These are phyloP conservation scores for Gryganskiella cystojenkinii DNA, from an alignment of 192 early-diverging fungal species.

Conservation along the genomic window DNA sequence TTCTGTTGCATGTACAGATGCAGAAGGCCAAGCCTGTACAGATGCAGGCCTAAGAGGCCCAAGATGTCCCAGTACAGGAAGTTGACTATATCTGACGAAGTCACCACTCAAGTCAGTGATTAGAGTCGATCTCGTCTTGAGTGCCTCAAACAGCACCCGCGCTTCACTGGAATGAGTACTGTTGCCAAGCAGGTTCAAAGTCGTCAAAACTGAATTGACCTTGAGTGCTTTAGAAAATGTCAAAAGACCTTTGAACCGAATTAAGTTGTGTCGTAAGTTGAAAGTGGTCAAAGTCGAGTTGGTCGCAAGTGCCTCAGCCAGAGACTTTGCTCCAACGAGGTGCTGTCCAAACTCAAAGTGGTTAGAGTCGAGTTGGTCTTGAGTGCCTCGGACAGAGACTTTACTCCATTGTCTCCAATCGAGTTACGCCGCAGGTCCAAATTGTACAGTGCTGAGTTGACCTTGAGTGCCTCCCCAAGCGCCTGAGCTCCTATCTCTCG, in stretches of 20 bases:
- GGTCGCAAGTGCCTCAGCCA: conserved; percentile 9
- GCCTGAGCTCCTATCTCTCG: neutral
- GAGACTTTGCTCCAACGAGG: neutral
- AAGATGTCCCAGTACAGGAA: conserved; percentile 14
- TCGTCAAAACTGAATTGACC: conserved; percentile 19
- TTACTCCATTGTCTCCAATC: neutral
- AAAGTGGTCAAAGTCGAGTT: conserved; percentile 14
- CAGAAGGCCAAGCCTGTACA: no score
- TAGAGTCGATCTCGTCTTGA: conserved; percentile 26
- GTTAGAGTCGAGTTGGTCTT: conserved; percentile 4
- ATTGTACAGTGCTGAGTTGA: conserved; percentile 2
- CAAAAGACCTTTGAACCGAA: conserved; percentile 2
- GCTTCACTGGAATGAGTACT: no score
- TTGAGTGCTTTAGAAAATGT: conserved; percentile 21
- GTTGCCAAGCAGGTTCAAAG: conserved; percentile 19
- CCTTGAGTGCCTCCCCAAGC: conserved; percentile 7
- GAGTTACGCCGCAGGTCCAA: conserved; percentile 4
- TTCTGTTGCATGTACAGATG: no score
- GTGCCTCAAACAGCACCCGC: conserved; percentile 11
- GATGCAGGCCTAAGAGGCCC: conserved; percentile 17
- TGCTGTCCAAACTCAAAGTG: neutral
- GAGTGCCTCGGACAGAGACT: neutral
- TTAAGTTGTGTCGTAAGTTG: conserved; percentile 3
- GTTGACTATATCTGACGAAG: conserved; percentile 4
- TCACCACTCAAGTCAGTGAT: conserved; percentile 3